Conservation (phyloP, 257 asterid species). For the Rehmannia glutinosa region DNA sequence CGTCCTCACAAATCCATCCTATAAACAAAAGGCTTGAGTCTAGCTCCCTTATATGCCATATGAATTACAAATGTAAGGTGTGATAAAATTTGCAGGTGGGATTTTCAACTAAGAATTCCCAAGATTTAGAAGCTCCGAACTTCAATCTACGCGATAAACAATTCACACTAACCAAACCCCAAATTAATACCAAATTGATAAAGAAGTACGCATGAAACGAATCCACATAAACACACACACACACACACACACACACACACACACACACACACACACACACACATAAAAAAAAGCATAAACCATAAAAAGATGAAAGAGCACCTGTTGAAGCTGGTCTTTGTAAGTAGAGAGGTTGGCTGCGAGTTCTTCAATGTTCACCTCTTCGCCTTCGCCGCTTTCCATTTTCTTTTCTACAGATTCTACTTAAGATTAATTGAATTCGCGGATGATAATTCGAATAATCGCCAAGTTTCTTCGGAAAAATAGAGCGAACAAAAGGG, state of each 20-base stretch:
- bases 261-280: too few relatives aligned
- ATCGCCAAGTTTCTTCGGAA: background rate
- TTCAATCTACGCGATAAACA: background rate
- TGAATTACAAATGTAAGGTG: background rate
- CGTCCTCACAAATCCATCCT: background rate
- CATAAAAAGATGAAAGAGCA: constrained; percentile 12
- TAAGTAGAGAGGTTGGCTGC: constrained; percentile 83
- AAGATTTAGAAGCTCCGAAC: background rate
- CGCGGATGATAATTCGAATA: background rate
- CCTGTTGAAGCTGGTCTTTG: constrained; percentile 93
- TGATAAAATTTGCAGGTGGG: background rate
- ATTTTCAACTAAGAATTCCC: background rate
- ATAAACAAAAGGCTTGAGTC: background rate
- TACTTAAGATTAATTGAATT: background rate
- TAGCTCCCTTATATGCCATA: background rate
- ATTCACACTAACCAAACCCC: background rate
- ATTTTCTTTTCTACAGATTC: constrained; percentile 11
- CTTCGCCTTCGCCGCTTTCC: constrained; percentile 64
- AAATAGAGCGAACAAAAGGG: background rate
- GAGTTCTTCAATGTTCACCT: constrained; percentile 80
- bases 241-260: too few relatives aligned
- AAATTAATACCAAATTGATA: background rate
- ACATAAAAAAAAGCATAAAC: background rate
- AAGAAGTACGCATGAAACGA: background rate
- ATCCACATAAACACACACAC: background rate